These are phyloP conservation scores for Ilex asprella DNA, from an alignment of 257 asterid species.

Conservation along the genomic window DNA sequence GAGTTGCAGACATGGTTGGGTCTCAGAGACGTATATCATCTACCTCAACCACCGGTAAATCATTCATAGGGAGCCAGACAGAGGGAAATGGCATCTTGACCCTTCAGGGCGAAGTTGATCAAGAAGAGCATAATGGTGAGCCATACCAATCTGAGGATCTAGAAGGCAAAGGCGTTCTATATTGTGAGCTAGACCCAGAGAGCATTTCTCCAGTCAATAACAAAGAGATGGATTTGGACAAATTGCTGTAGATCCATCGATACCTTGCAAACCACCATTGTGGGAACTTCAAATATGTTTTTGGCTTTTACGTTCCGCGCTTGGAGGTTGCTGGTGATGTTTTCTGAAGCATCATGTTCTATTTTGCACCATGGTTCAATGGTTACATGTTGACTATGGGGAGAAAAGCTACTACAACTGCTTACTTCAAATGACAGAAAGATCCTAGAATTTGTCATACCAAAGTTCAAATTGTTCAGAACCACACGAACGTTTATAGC, in stretches of 20 bases:
- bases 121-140: slow-evolving; percentile 15
- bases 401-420: neutral
- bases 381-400: neutral
- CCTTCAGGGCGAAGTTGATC: slow-evolving; percentile 18
- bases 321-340: no score
- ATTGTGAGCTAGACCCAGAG: slow-evolving; percentile 35
- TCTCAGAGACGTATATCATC: slow-evolving; percentile 12
- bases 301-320: no score
- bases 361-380: no score
- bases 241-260: slow-evolving; percentile 3
- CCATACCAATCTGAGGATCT: slow-evolving; percentile 22
- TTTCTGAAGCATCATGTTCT: no score
- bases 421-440: no score
- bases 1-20: slow-evolving; percentile 62
- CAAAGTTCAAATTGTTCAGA: no score
- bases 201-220: slow-evolving; percentile 11
- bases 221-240: slow-evolving; percentile 22
- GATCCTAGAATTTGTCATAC: no score
- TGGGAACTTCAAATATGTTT: no score
- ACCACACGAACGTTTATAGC: no score
- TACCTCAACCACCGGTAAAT: slow-evolving; percentile 15
- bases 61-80: slow-evolving; percentile 17
- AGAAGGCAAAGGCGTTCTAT: slow-evolving; percentile 42
- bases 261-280: no score
- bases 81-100: slow-evolving; percentile 22